Evolutionary conservation across 2,329 filamentous ascomycete species (phyloP).

Genomic region (Penicillium freii): DNA sequence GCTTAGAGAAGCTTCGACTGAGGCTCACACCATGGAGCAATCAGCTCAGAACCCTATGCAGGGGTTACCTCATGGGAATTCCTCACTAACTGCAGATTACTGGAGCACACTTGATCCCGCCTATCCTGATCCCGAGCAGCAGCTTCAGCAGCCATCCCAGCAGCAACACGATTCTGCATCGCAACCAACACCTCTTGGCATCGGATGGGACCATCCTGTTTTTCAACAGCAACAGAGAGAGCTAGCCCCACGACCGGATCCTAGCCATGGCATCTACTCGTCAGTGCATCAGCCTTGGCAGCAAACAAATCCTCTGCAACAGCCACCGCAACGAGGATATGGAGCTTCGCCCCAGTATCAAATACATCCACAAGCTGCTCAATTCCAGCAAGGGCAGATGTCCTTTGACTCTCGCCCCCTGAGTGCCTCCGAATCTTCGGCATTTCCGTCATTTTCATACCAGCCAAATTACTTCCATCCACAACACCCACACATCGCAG

Average conservation of each 20-base stretch:
- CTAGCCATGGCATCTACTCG: constrained; percentile 34
- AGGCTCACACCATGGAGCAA: constrained; percentile 37
- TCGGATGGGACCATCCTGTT: constrained; percentile 40
- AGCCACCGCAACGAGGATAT: constrained; percentile 30
- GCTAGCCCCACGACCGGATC: constrained; percentile 26
- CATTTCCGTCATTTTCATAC: constrained; percentile 36
- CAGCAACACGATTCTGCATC: constrained; percentile 20
- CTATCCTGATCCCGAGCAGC: constrained; percentile 28
- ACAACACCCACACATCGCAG: constrained; percentile 25
- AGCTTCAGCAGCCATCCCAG: constrained; percentile 29
- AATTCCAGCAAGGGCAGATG: constrained; percentile 33
- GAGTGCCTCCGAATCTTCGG: constrained; percentile 29
- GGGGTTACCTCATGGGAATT: constrained; percentile 29
- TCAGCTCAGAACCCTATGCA: constrained; percentile 31
- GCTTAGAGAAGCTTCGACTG: constrained; percentile 6
- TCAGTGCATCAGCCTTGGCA: constrained; percentile 36
- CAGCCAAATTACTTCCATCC: constrained; percentile 32
- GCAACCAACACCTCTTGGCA: constrained; percentile 33
- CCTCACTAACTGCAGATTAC: constrained; percentile 35
- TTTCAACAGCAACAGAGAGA: constrained; percentile 33
- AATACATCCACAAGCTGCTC: constrained; percentile 25
- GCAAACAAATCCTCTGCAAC: constrained; percentile 30
- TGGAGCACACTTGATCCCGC: constrained; percentile 39
- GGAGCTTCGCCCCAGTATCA: constrained; percentile 31
- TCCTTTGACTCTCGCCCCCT: constrained; percentile 31